A percentile compares a stretch with the other conserved stretches of the same genome.
phyloP scores from a whole-genome alignment of 352 stramenopile species.

The Thraustochytrium sp. region DNA sequence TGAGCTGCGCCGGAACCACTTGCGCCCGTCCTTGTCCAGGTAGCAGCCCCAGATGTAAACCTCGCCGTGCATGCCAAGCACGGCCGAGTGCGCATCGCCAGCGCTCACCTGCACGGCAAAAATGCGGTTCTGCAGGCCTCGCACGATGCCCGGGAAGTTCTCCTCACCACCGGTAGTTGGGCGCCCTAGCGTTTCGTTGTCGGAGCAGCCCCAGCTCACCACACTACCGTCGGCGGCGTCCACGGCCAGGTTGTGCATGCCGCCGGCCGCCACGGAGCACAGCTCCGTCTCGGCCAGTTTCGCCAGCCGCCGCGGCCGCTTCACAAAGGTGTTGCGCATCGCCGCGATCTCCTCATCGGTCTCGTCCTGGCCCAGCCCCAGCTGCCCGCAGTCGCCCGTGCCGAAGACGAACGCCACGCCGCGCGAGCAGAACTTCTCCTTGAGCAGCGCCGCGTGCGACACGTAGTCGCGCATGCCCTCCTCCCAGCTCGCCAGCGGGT shows the following conservation, averaged over 20 bases:
- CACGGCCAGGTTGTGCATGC: slow-evolving; percentile 79
- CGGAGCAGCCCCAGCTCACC: slow-evolving; percentile 90
- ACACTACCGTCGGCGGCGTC: slow-evolving; percentile 74
- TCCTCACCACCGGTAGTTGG: slow-evolving; percentile 58
- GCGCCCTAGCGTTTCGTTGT: slow-evolving; percentile 82
- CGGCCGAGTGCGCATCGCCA: slow-evolving; percentile 88
- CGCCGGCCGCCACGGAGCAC: slow-evolving; percentile 73
- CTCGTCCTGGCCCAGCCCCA: slow-evolving; percentile 47
- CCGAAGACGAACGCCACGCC: slow-evolving; percentile 81
- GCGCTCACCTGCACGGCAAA: slow-evolving; percentile 66
- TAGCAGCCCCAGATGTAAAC: slow-evolving; percentile 91
- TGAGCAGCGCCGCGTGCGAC: slow-evolving; percentile 55
- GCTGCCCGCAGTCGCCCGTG: slow-evolving; percentile 76
- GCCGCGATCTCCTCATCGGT: background rate
- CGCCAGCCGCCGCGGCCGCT: slow-evolving; percentile 60
- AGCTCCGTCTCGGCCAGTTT: slow-evolving; percentile 57
- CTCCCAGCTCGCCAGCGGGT: slow-evolving; percentile 61
- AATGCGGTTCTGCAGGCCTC: slow-evolving; percentile 57
- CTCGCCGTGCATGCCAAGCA: slow-evolving; percentile 72
- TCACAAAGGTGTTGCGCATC: background rate
- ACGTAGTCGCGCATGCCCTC: slow-evolving; percentile 74
- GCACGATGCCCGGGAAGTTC: slow-evolving; percentile 64
- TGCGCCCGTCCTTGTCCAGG: slow-evolving; percentile 91
- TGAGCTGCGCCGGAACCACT: slow-evolving; percentile 60
- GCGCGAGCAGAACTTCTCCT: slow-evolving; percentile 70